These are phyloP conservation scores for Canavalia gladiata DNA, from an alignment of 306 rosid genomes.

Conservation along the genomic window DNA sequence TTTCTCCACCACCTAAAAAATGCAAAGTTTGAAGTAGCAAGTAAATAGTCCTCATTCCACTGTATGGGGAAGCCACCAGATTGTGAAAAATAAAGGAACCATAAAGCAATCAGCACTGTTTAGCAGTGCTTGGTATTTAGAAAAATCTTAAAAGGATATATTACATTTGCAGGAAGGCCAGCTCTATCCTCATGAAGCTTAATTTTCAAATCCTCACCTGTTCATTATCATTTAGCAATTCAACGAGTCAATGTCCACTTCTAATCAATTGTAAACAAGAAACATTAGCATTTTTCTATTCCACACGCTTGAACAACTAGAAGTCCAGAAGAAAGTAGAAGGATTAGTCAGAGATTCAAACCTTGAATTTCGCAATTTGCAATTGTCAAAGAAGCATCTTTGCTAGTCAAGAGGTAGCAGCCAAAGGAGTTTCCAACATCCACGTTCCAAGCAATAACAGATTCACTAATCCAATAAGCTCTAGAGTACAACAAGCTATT, in stretches of 20 bases:
- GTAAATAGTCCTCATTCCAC: slow-evolving; percentile 34
- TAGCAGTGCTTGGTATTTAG: slow-evolving; percentile 21
- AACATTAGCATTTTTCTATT: neutral
- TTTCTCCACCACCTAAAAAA: slow-evolving; percentile 77
- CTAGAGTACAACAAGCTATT: slow-evolving; percentile 68
- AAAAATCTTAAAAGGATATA: slow-evolving; percentile 38
- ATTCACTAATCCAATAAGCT: slow-evolving; percentile 82
- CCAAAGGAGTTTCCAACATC: slow-evolving; percentile 63
- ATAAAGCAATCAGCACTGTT: slow-evolving; percentile 18
- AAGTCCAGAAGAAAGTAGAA: neutral
- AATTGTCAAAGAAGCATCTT: slow-evolving; percentile 63
- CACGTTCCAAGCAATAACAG: slow-evolving; percentile 83
- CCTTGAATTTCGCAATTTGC: slow-evolving; percentile 68
- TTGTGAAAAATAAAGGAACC: slow-evolving; percentile 25
- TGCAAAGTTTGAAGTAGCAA: slow-evolving; percentile 6
- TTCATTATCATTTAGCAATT: slow-evolving; percentile 28
- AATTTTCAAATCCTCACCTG: slow-evolving; percentile 84
- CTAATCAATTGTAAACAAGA: slow-evolving; percentile 28
- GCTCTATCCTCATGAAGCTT: slow-evolving; percentile 72
- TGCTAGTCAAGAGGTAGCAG: slow-evolving; percentile 73
- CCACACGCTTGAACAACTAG: slow-evolving; percentile 9
- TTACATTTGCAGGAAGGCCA: slow-evolving; percentile 77
- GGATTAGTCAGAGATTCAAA: slow-evolving; percentile 37
- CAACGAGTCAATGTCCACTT: slow-evolving; percentile 36
- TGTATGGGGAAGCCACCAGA: slow-evolving; percentile 19